Base-by-base conservation (phyloP, 1,284 basidiomycete species). In the Porodaedalea pini region DNA sequence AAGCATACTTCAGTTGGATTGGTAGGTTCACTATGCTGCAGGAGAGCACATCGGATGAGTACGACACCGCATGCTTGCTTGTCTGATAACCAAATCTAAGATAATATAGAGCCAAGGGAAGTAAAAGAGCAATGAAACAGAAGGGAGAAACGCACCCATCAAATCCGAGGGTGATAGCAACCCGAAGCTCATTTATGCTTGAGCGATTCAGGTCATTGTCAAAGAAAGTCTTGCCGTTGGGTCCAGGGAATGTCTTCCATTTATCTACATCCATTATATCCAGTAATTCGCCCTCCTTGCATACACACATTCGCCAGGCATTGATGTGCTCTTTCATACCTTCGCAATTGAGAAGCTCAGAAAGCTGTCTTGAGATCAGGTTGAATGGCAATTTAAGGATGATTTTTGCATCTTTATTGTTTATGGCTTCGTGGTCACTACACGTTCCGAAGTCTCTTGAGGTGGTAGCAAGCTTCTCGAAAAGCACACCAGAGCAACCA, bases 171-270 rank as follows among this genome's bases (percentile, higher is more conserved):
- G 55, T 54, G 1, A 60, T 29, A 2, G 43, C 62, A 7, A 63
- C 32, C 4, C 58, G 54, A 7, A 63, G 51, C 45, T 63, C 58
- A 17, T 56, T 50, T 4, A 48, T 21, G 7, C 54, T 25, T 4
- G 13, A 11, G 4, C 29, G 31, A 25, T 49, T 36, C 2, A 37
- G 39, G 40, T 29, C 27, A 34, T 54, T 54, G 40, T 54, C 52
- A 36, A 63, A 62, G 45, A 63, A 63, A 1, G 19, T 48, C 15
- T 36, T 44, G 3, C 59, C 54, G 36, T 62, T 59, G 15, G 41
- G 43, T 8, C 44, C 61, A 15, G 31, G 37, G 2, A 64, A 8
- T 11, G 45, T 47, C 25, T 60, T 48, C 61, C 59, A 63, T 1
- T 62, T 37, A 2, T 49, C 21, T 3, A 55, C 61, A 51, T 62